Base-by-base conservation (phyloP, 768 basidiomycete genomes). In the Porpolomopsis calyptriformis region DNA sequence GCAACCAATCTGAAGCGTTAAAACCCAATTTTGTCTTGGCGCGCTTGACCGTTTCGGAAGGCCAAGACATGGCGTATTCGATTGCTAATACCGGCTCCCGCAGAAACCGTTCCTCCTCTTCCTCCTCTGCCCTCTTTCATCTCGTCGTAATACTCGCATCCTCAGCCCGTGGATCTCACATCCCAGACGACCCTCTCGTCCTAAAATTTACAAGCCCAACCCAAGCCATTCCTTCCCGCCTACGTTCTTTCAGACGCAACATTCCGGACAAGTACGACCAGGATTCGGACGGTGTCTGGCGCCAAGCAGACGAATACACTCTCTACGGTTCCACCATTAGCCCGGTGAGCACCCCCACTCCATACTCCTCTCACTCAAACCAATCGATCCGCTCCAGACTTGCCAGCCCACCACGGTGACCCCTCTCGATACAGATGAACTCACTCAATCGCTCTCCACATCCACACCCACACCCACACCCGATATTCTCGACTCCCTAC, bases 271-370 rank as follows among this genome's bases (percentile, higher is more conserved):
- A 64, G 55, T 85, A 70, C 57, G 61, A 65, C 31, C 56, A 67
- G 52, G 76, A 65, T n/a, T 29, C 60, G 9, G 78, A 82, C 64
- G 76, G 73, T 3, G 53, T 65, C 45, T 85, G 82, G 82, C 69
- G 72, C 35, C 75, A 69, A 57, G 66, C 73, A 2, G 63, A 66
- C 7, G 53, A 57, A 22, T 85, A 80, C 64, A 74, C 78, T 10
- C 62, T 85, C 31, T 84, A 80, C 53, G 84, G 85, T n/a, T 79
- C 78, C n/a, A 75, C 78, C 11, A 66, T 80, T 31, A 74, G 80
- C 56, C 49, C 64, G n/a, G 76, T 76, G 54, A 65, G 77, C 16
- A 12, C 5, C 23, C 40, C 4, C 25, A 4, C 40, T 11, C 26
- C 31, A 52, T 12, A 49, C 34, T 47, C 19, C 43, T 19, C 38